Conservation (phyloP, 2,329 filamentous ascomycete genomes). For the Aspergillus fructus region DNA sequence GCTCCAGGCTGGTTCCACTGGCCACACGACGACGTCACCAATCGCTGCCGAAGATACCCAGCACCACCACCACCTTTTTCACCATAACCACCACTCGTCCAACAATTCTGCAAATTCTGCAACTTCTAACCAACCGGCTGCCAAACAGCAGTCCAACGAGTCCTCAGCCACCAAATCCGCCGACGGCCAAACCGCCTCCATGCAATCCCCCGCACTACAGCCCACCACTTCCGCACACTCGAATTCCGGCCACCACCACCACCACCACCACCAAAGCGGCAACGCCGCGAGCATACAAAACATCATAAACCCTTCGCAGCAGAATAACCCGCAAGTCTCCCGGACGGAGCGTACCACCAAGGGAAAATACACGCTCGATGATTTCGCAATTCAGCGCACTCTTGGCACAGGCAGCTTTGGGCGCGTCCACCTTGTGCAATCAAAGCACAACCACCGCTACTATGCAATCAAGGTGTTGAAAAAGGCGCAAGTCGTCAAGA, state of each 20-base stretch:
- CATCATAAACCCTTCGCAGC: conserved; percentile 68
- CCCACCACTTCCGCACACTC: conserved; percentile 30
- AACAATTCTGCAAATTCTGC: conserved; percentile 3
- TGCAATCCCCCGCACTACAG: conserved; percentile 39
- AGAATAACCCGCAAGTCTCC: conserved; percentile 24
- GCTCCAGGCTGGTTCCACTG: conserved; percentile 64
- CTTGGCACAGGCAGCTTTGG: conserved; percentile 97
- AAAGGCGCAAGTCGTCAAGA: conserved; percentile 97
- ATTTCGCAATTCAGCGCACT: conserved; percentile 88
- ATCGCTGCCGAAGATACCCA: conserved; percentile 26
- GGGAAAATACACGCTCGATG: conserved; percentile 91
- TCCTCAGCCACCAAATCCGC: conserved; percentile 21
- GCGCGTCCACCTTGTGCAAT: conserved; percentile 93
- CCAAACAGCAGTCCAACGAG: conserved; percentile 14
- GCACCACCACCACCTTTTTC: conserved; percentile 30
- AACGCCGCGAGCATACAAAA: conserved; percentile 81
- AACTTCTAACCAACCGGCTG: conserved; percentile 9
- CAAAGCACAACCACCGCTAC: conserved; percentile 95
- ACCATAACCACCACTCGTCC: conserved; percentile 19
- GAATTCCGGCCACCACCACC: conserved; percentile 15
- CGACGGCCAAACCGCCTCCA: conserved; percentile 32
- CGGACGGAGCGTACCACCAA: conserved; percentile 68
- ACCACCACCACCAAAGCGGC: conserved; percentile 45
- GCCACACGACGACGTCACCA: conserved; percentile 63
- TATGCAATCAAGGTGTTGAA: conserved; percentile 99